Percentiles rank a stretch among this genome's conserved stretches.
Evolutionary conservation across 2,329 filamentous ascomycete genomes (phyloP).

Genomic region (Xylariaceae sp.): DNA sequence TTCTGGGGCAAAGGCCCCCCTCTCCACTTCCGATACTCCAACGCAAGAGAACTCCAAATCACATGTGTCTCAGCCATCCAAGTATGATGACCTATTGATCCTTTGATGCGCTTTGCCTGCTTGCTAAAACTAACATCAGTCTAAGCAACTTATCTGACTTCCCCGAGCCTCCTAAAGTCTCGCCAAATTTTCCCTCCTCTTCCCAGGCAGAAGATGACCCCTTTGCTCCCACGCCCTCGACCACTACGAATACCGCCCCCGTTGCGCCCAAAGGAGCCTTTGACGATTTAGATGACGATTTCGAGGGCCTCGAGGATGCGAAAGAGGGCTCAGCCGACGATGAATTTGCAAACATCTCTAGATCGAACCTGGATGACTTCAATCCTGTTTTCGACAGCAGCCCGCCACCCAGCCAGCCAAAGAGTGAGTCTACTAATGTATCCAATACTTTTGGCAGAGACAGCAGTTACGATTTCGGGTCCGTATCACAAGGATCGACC

Average conservation of each 20-base stretch:
- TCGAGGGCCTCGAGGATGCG: constrained; percentile 78
- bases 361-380: constrained; percentile 71
- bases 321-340: constrained; percentile 77
- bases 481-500: constrained; percentile 33
- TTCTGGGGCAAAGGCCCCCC: constrained; percentile 24
- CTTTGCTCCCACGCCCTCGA: constrained; percentile 31
- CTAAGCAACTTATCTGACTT: constrained; percentile 25
- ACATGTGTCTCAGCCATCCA: constrained; percentile 23
- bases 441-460: constrained; percentile 46
- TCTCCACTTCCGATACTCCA: constrained; percentile 23
- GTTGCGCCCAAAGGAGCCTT: constrained; percentile 52
- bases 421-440: constrained; percentile 43
- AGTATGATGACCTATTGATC: constrained; percentile 20
- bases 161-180: constrained; percentile 30
- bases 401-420: constrained; percentile 49
- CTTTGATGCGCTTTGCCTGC: constrained; percentile 3
- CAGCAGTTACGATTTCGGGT: constrained; percentile 57
- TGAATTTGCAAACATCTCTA: constrained; percentile 71
- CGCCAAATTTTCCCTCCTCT: constrained; percentile 30
- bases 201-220: constrained; percentile 27
- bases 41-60: constrained; percentile 17
- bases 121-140: constrained; percentile 18
- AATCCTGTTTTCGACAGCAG: constrained; percentile 77
- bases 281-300: constrained; percentile 74
- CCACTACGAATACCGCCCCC: constrained; percentile 27